Conservation (phyloP, 2,329 filamentous ascomycete species). For the Escovopsis sp. region DNA sequence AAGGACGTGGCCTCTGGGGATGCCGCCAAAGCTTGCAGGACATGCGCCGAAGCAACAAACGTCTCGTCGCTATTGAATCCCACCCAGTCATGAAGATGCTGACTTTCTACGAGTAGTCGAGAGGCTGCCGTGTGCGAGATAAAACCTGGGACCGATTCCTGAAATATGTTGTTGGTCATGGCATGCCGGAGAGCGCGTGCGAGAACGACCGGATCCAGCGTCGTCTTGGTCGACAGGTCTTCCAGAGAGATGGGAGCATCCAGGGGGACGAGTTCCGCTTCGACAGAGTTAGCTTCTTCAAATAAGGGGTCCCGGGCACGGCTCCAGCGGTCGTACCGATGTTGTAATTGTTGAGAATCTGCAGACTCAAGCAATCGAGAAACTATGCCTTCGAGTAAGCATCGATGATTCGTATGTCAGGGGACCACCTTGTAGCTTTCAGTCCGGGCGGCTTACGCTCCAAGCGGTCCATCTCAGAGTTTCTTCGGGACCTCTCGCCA, state of each 20-base stretch:
- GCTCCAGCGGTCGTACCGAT: conserved; percentile 22
- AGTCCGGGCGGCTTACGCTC: conserved; percentile 25
- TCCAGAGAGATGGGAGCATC: conserved; percentile 28
- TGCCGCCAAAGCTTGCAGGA: conserved; percentile 27
- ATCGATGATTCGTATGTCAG: background rate
- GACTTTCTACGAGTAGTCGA: conserved; percentile 33
- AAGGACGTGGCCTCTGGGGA: conserved; percentile 34
- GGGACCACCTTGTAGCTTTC: no score
- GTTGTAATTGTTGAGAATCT: conserved; percentile 34
- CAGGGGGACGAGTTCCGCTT: conserved; percentile 36
- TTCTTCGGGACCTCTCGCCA: conserved; percentile 36
- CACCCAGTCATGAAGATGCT: conserved; percentile 36
- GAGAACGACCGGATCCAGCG: conserved; percentile 34
- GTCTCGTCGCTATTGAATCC: conserved; percentile 40
- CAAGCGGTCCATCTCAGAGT: conserved; percentile 36
- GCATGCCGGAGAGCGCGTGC: conserved; percentile 38
- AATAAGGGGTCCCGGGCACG: background rate
- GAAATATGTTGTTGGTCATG: conserved; percentile 43
- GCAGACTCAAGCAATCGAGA: conserved; percentile 34
- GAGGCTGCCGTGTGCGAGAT: conserved; percentile 43
- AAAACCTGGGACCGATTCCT: conserved; percentile 32
- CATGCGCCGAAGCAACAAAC: conserved; percentile 32
- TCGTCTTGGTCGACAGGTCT: conserved; percentile 30
- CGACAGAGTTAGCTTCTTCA: background rate
- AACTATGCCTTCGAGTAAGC: conserved; percentile 19